phyloP scores from a whole-genome alignment of 78 protist species.

The Parvularia atlantis region DNA sequence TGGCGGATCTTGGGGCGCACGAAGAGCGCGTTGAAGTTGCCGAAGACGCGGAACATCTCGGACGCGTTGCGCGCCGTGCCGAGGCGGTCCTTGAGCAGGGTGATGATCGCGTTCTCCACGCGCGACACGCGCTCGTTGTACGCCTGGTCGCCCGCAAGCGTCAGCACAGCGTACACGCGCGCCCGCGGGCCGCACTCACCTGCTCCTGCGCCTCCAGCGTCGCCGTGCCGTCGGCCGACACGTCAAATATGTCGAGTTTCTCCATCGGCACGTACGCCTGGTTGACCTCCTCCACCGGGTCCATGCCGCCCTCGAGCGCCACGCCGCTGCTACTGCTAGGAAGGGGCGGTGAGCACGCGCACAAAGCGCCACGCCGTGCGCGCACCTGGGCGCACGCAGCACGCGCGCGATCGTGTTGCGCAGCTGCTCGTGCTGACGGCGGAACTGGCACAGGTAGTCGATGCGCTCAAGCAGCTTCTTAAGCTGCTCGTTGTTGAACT shows the following conservation, averaged over 20 bases:
- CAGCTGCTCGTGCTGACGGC: conserved; percentile 59
- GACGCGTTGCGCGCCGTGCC: conserved; percentile 65
- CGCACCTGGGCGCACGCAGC: too few species aligned
- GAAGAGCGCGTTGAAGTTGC: conserved; percentile 69
- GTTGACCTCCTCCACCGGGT: conserved; percentile 44
- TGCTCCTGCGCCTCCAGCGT: neutral
- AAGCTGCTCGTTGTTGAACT: conserved; percentile 19
- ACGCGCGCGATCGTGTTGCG: conserved; percentile 35
- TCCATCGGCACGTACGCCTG: conserved; percentile 41
- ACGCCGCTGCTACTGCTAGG: too few species aligned
- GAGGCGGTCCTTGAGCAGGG: conserved; percentile 62
- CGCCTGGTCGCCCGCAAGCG: too few species aligned
- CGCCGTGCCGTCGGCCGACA: conserved; percentile 50
- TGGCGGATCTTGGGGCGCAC: conserved; percentile 50
- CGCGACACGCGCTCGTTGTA: conserved; percentile 59
- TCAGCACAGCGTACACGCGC: too few species aligned
- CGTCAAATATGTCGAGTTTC: conserved; percentile 30
- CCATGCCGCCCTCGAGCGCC: conserved; percentile 8
- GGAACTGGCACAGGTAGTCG: conserved; percentile 26
- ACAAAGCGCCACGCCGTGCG: too few species aligned
- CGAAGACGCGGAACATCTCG: conserved; percentile 84
- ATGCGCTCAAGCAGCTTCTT: conserved; percentile 31
- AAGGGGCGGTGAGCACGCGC: too few species aligned
- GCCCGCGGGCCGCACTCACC: too few species aligned
- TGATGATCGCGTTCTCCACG: conserved; percentile 72